These are phyloP conservation scores for Neurospora sp. DNA, from an alignment of 495 filamentous ascomycete genomes.

Conservation along the genomic window DNA sequence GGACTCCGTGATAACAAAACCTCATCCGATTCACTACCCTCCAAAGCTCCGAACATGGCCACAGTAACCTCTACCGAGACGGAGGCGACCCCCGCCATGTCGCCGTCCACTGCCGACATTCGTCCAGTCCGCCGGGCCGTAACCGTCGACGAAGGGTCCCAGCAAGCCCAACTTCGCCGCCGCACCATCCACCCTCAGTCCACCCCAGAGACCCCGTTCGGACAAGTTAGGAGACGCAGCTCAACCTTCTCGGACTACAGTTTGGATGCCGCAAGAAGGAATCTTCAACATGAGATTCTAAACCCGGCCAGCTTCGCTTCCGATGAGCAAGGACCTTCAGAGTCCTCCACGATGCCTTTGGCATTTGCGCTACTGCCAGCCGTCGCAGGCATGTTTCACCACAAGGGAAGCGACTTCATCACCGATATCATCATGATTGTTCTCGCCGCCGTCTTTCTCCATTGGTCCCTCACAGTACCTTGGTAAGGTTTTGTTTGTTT, in stretches of 20 bases:
- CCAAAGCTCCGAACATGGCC: neutral
- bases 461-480: slow-evolving; percentile 85
- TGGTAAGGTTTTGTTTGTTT: slow-evolving; percentile 47
- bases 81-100: slow-evolving; percentile 9
- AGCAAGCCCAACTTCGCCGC: slow-evolving; percentile 8
- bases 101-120: slow-evolving; percentile 14
- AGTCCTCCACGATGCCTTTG: slow-evolving; percentile 69
- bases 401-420: slow-evolving; percentile 68
- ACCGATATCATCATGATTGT: slow-evolving; percentile 77
- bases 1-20: neutral
- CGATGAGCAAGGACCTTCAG: slow-evolving; percentile 13
- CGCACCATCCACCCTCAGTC: neutral
- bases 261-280: slow-evolving; percentile 54
- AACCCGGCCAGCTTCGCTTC: slow-evolving; percentile 44
- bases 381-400: slow-evolving; percentile 71
- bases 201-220: slow-evolving; percentile 17
- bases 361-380: slow-evolving; percentile 78
- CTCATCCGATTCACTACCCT: neutral
- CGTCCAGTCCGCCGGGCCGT: slow-evolving; percentile 22
- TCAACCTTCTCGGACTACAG: slow-evolving; percentile 66
- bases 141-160: slow-evolving; percentile 23
- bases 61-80: neutral
- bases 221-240: slow-evolving; percentile 47
- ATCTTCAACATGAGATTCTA: slow-evolving; percentile 60
- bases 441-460: slow-evolving; percentile 74